Percentiles rank a stretch among this genome's conserved stretches.
These are phyloP conservation scores for Magnusiomyces magnusii DNA, from an alignment of 1,139 yeast genomes.

Conservation along the genomic window DNA sequence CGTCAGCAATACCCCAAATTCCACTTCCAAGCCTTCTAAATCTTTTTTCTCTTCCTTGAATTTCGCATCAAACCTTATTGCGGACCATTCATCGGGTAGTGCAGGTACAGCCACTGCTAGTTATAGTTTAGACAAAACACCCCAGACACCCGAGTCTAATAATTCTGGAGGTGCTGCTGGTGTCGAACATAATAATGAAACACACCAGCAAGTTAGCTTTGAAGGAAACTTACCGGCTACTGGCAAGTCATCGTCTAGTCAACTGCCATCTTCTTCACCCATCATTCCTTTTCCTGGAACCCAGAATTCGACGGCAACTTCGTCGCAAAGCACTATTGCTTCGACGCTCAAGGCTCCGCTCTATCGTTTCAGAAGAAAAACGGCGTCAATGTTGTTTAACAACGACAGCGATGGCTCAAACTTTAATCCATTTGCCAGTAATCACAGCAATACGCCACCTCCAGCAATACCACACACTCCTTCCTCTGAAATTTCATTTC, in stretches of 20 bases:
- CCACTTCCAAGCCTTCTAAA: background rate
- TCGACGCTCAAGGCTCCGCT: conserved; percentile 17
- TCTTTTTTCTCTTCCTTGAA: conserved; percentile 1
- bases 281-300: background rate
- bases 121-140: background rate
- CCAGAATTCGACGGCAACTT: background rate
- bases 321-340: background rate
- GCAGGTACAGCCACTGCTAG: background rate
- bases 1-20: background rate
- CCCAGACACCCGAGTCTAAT: background rate
- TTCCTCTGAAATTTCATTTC: conserved; percentile 6
- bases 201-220: background rate
- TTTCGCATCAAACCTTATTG: background rate
- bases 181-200: background rate
- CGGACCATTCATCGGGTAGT: background rate
- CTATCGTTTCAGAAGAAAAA: conserved; percentile 17
- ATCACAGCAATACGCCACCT: conserved; percentile 3
- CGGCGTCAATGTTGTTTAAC: conserved; percentile 19
- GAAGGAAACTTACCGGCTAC: background rate
- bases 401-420: conserved; percentile 8
- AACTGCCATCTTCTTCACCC: background rate
- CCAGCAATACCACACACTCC: too few species aligned
- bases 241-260: background rate
- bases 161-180: background rate
- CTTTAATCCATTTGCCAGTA: conserved; percentile 5